A percentile compares a stretch with the other conserved stretches of the same genome.
These are phyloP conservation scores for Colletotrichum eleusines DNA, from an alignment of 2,329 filamentous ascomycete species.

Conservation along the genomic window DNA sequence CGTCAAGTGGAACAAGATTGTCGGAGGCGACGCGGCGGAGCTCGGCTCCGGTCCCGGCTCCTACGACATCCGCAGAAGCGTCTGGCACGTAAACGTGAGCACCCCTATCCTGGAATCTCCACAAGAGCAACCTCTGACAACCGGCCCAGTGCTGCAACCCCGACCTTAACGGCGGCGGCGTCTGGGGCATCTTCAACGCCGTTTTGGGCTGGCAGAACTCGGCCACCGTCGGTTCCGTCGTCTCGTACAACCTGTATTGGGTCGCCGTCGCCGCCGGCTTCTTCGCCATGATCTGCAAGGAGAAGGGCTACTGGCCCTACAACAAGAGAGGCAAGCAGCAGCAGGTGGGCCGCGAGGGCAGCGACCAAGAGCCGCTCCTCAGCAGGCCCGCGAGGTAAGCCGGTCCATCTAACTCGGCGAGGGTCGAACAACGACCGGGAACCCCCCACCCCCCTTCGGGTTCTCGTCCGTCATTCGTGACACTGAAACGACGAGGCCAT, in stretches of 20 bases:
- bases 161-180: conserved; percentile 71
- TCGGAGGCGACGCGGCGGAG: conserved; percentile 67
- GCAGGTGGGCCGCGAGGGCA: conserved; percentile 20
- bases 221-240: conserved; percentile 43
- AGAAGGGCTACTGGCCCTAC: conserved; percentile 39
- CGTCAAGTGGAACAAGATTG: conserved; percentile 68
- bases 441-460: too few relatives aligned
- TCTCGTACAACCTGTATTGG: conserved; percentile 44
- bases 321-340: conserved; percentile 22
- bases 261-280: conserved; percentile 41
- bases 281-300: conserved; percentile 40
- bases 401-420: conserved; percentile 1
- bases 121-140: conserved; percentile 38
- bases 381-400: conserved; percentile 42
- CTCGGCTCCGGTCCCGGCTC: conserved; percentile 73
- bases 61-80: conserved; percentile 80
- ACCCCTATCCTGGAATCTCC: conserved; percentile 24
- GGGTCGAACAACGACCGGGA: not conserved
- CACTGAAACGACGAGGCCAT: conserved; percentile 7
- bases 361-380: conserved; percentile 42
- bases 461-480: not conserved
- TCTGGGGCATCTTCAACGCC: conserved; percentile 81
- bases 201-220: conserved; percentile 69
- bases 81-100: conserved; percentile 84
- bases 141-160: conserved; percentile 73